phyloP scores from a whole-genome alignment of 257 asterid genomes.

The Leptodermis oblonga region DNA sequence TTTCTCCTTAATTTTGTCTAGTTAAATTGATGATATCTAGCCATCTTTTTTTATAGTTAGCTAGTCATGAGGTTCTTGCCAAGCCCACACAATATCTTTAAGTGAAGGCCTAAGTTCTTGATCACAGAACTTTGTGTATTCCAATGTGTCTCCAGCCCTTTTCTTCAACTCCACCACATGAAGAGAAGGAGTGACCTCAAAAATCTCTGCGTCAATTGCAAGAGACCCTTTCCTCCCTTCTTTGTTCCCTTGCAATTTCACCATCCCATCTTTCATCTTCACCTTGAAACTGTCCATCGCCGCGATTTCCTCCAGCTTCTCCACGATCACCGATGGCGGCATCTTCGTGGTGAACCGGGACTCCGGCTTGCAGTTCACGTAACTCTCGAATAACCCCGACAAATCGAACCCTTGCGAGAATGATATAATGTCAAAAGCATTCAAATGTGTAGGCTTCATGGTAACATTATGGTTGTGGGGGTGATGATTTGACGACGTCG shows the following conservation, averaged over 20 bases:
- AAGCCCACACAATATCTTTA: constrained; percentile 65
- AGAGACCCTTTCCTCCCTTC: constrained; percentile 74
- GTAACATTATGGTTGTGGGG: neutral
- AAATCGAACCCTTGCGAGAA: constrained; percentile 65
- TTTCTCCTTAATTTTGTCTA: neutral
- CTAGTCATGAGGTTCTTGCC: constrained; percentile 26
- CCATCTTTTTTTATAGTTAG: too few relatives aligned
- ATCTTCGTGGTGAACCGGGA: constrained; percentile 57
- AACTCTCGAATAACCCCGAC: constrained; percentile 68
- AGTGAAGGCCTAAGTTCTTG: constrained; percentile 80
- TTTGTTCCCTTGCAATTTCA: constrained; percentile 56
- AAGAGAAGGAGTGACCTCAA: constrained; percentile 84
- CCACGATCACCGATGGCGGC: constrained; percentile 54
- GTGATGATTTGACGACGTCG: constrained; percentile 7
- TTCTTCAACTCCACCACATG: constrained; percentile 86
- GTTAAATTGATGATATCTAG: neutral
- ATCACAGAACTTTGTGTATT: constrained; percentile 64
- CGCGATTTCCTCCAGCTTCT: constrained; percentile 72
- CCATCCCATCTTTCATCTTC: constrained; percentile 52
- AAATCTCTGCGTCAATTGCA: constrained; percentile 75
- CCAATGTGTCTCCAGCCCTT: constrained; percentile 72
- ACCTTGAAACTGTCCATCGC: constrained; percentile 52
- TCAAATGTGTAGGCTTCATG: constrained; percentile 41
- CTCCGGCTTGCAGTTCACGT: constrained; percentile 24
- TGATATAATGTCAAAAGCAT: constrained; percentile 87